A percentile compares a stretch with the other conserved stretches of the same genome.
Evolutionary conservation across 139 green algal species (phyloP).

Genomic region (Yamagishiella unicocca): DNA sequence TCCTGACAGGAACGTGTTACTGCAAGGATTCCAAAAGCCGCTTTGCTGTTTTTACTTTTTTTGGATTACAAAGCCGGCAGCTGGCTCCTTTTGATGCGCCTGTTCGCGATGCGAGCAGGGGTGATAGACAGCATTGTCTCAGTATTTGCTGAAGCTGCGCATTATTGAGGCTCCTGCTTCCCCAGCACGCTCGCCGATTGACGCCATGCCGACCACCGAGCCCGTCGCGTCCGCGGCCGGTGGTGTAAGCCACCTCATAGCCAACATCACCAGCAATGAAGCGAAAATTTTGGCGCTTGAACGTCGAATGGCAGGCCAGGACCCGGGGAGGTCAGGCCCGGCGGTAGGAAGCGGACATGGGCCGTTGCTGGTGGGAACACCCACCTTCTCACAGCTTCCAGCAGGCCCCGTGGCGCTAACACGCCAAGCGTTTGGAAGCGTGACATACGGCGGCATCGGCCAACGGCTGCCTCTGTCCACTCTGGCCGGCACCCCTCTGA

Average conservation of each 20-base stretch:
- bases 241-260: not conserved
- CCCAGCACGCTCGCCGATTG: too few relatives aligned
- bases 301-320: not conserved
- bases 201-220: slow-evolving; percentile 12
- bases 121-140: too few relatives aligned
- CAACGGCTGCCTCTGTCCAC: not conserved
- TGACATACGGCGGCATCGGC: not conserved
- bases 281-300: slow-evolving; percentile 34
- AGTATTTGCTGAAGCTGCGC: too few relatives aligned
- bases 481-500: not conserved
- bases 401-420: not conserved
- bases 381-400: slow-evolving; percentile 12
- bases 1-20: too few relatives aligned
- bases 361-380: not conserved
- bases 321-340: not conserved
- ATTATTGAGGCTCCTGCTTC: too few relatives aligned
- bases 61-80: too few relatives aligned
- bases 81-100: too few relatives aligned
- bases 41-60: too few relatives aligned
- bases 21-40: too few relatives aligned
- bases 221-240: not conserved
- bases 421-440: not conserved
- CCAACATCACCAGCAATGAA: slow-evolving; percentile 38
- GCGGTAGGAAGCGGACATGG: not conserved
- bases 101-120: too few relatives aligned